Base-by-base conservation (phyloP, 805 yeast species). In the Nakazawaea anatomiae region DNA sequence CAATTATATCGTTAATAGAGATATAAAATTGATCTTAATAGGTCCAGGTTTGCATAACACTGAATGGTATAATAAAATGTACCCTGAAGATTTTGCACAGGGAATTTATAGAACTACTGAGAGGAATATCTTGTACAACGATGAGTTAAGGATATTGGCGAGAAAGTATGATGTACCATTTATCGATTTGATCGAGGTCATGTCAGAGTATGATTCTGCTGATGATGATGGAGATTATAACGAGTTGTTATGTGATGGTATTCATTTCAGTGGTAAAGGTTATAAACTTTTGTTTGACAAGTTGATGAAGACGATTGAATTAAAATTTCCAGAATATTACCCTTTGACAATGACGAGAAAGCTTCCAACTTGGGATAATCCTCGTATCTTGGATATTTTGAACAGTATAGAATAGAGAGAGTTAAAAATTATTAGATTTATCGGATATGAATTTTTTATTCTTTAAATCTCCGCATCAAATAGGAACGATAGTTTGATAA, bases 1-100 rank as follows among this genome's bases (percentile, higher is more conserved):
- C 11, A 56, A 67, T 6, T 55, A 71, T 53, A 71, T 77, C 32
- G 55, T 60, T 27, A 61, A 59, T 1, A 63, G 75, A 48, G 73
- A 69, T 2, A 77, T 85, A 48, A 75, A 74, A 38, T 71, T 81
- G 0, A 70, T 89, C 14, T 58, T 87, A 1, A 73, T 88, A 7
- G 82, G 88, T 0, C 89, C 92, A 0, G 85, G 77, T 0, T 61
- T 77, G 11, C 81, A 80, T 55, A 82, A 82, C 60, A 61, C 58
- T n/a, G 60, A 58, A 2, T 54, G 62, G 41, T 77, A 81, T 74
- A 67, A 71, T 35, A 59, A 58, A 27, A 42, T 55, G 11, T 49
- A 58, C 34, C 63, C 67, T 0, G 74, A 69, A 8, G 73, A 66
- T 42, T 60, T 73, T 9, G 59, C 61, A 1, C 55, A 59, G 1